Percentiles rank a stretch among this genome's conserved stretches.
phyloP scores from a whole-genome alignment of 2,329 filamentous ascomycete genomes.

The Sporothrix brunneoviolacea region DNA sequence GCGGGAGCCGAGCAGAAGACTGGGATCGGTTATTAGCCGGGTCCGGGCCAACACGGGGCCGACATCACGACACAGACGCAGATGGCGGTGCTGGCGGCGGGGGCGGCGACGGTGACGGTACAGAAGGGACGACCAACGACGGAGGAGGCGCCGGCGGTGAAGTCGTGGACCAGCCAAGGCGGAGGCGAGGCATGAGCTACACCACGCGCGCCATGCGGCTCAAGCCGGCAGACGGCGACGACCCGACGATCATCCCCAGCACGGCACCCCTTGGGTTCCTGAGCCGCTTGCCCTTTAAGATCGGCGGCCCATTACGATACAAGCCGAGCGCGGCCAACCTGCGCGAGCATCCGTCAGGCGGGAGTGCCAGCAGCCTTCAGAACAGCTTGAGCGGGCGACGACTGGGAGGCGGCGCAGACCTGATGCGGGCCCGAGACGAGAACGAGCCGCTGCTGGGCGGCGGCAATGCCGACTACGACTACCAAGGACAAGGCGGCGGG shows the following conservation, averaged over 20 bases:
- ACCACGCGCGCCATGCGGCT: constrained; percentile 50
- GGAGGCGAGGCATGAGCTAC: constrained; percentile 85
- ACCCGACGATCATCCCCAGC: constrained; percentile 85
- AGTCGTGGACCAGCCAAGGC: constrained; percentile 57
- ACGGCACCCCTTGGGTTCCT: constrained; percentile 82
- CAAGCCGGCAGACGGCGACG: constrained; percentile 44
- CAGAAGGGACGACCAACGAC: constrained; percentile 14
- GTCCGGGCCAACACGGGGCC: constrained; percentile 43
- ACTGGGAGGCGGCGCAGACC: background rate
- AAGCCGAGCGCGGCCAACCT: constrained; percentile 86
- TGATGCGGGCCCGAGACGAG: constrained; percentile 38
- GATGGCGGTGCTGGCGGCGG: constrained; percentile 25
- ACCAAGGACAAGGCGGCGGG: background rate
- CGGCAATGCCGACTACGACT: constrained; percentile 26
- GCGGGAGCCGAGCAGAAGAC: constrained; percentile 59
- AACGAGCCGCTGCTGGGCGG: constrained; percentile 59
- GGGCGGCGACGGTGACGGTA: constrained; percentile 21
- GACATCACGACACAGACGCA: constrained; percentile 24
- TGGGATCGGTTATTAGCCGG: constrained; percentile 76
- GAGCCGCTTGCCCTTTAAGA: constrained; percentile 73
- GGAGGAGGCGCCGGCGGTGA: constrained; percentile 26
- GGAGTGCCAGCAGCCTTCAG: constrained; percentile 40
- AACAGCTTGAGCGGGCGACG: no score
- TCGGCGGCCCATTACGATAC: constrained; percentile 77
- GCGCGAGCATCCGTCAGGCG: constrained; percentile 69